Evolutionary conservation across 352 stramenopile genomes (phyloP).

Genomic region (Phytopythium sindhum): DNA sequence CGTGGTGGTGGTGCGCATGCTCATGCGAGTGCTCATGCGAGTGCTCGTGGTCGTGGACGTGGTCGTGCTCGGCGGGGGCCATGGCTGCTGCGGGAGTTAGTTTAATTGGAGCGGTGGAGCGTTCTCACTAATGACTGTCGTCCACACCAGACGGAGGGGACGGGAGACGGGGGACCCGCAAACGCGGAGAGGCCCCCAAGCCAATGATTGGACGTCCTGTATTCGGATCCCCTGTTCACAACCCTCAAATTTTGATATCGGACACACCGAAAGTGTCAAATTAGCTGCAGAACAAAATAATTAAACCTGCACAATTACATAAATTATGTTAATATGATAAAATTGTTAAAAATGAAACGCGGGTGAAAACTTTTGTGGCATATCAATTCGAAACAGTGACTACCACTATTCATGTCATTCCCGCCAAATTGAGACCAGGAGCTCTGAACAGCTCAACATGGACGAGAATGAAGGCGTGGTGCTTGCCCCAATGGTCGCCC

Average conservation of each 20-base stretch:
- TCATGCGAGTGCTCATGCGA: slow-evolving; percentile 36
- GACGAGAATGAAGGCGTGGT: too few relatives aligned
- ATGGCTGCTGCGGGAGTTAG: slow-evolving; percentile 23
- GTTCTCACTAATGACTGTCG: neutral
- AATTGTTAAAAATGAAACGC: too few relatives aligned
- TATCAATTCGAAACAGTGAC: neutral
- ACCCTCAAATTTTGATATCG: neutral
- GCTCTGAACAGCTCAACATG: too few relatives aligned
- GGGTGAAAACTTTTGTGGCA: neutral
- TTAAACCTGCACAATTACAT: too few relatives aligned
- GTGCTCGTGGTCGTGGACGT: slow-evolving; percentile 35
- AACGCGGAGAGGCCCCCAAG: neutral
- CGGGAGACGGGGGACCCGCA: too few relatives aligned
- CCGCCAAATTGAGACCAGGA: too few relatives aligned
- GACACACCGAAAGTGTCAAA: neutral
- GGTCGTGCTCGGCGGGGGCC: slow-evolving; percentile 39
- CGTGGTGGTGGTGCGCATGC: slow-evolving; percentile 51
- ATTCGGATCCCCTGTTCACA: neutral
- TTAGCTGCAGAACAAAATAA: too few relatives aligned
- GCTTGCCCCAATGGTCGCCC: neutral
- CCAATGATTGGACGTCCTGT: neutral
- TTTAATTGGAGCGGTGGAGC: neutral
- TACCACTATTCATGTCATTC: neutral
- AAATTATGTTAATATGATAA: neutral
- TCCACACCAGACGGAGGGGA: too few relatives aligned